A percentile compares a stretch with the other conserved stretches of the same genome.
Evolutionary conservation across 192 early-diverging fungal species (phyloP).

Genomic region (Dimargaris xerosporica): DNA sequence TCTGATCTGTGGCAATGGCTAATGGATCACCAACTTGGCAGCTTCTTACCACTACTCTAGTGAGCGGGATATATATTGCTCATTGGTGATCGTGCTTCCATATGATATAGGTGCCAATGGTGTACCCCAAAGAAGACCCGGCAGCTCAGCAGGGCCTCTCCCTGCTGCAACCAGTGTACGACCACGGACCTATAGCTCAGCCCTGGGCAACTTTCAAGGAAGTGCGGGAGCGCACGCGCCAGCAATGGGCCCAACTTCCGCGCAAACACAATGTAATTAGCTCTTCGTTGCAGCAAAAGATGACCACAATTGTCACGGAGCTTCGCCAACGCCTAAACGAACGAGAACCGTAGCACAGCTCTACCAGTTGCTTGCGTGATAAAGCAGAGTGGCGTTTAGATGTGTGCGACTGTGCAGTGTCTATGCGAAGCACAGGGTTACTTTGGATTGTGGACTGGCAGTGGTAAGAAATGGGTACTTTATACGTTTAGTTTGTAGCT

Average conservation of each 20-base stretch:
- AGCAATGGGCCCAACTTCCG: not conserved
- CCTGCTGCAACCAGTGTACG: conserved; percentile 3
- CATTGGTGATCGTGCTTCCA: not conserved
- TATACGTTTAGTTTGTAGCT: too few species aligned
- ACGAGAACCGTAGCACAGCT: too few species aligned
- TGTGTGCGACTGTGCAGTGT: too few species aligned
- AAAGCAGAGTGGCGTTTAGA: too few species aligned
- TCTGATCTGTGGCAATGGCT: not conserved
- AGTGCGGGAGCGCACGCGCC: not conserved
- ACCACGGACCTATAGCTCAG: not conserved
- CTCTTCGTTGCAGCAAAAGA: not conserved
- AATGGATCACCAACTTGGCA: not conserved
- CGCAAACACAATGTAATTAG: conserved; percentile 1
- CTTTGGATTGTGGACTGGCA: too few species aligned
- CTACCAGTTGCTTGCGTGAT: too few species aligned
- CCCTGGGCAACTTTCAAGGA: not conserved
- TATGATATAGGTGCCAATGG: conserved; percentile 23
- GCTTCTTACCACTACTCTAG: not conserved
- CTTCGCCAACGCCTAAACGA: not conserved
- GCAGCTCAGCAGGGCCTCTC: not conserved
- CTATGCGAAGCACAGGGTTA: too few species aligned
- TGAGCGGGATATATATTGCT: not conserved
- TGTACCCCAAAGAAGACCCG: conserved; percentile 19
- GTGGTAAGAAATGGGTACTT: too few species aligned
- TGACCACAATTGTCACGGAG: not conserved